phyloP scores from a whole-genome alignment of 345 rosid genomes.

The Excoecaria cochinchinensis region DNA sequence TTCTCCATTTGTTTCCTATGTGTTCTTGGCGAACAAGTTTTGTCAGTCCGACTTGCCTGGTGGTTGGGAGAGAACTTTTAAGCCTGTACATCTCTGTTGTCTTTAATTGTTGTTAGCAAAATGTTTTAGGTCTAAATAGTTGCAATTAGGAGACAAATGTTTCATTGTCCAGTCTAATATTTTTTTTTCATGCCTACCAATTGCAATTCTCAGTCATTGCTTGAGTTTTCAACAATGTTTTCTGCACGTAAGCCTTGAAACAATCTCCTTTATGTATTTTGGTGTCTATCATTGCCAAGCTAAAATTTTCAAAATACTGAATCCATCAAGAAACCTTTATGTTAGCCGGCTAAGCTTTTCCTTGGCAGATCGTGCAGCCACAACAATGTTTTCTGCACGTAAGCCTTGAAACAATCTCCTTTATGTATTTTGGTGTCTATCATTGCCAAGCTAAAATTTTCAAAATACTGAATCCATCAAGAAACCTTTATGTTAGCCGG shows the following conservation, averaged over 20 bases:
- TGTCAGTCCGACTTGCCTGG: background rate
- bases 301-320: no score
- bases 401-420: slow-evolving; percentile 5
- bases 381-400: background rate
- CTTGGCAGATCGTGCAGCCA: background rate
- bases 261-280: no score
- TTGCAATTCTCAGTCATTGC: no score
- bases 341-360: background rate
- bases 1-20: background rate
- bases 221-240: background rate
- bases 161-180: background rate
- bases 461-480: no score
- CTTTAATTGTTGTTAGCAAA: background rate
- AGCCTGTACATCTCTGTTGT: background rate
- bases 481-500: background rate
- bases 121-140: background rate
- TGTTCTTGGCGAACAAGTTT: background rate
- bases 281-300: no score
- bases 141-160: background rate
- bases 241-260: slow-evolving; percentile 1
- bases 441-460: no score
- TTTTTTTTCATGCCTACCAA: no score
- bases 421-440: no score
- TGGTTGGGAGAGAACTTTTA: background rate
- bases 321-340: no score